Percentiles rank a stretch among this genome's conserved stretches.
Conservation (phyloP, 306 rosid genomes). For the Bauhinia variegata region DNA sequence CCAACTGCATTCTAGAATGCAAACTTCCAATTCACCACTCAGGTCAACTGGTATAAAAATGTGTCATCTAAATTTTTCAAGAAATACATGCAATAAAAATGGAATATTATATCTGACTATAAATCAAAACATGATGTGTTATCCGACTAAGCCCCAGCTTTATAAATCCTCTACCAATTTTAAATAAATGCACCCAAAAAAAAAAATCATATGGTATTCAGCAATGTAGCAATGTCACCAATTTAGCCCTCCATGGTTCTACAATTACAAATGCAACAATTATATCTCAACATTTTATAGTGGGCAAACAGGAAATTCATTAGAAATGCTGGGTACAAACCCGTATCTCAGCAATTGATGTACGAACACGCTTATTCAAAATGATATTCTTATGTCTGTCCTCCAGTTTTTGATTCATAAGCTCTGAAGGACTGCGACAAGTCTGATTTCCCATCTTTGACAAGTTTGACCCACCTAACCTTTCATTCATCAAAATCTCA, state of each 20-base stretch:
- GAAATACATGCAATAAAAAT: slow-evolving; percentile 19
- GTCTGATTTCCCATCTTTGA: slow-evolving; percentile 61
- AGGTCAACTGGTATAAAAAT: neutral
- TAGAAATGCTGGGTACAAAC: slow-evolving; percentile 47
- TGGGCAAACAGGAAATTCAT: slow-evolving; percentile 13
- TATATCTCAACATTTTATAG: slow-evolving; percentile 3
- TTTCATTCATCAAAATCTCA: slow-evolving; percentile 69
- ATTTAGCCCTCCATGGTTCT: slow-evolving; percentile 23
- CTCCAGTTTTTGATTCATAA: slow-evolving; percentile 58
- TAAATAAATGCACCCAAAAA: slow-evolving; percentile 19
- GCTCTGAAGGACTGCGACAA: slow-evolving; percentile 56
- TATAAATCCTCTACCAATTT: slow-evolving; percentile 22
- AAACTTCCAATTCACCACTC: slow-evolving; percentile 14
- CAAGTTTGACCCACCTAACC: slow-evolving; percentile 54
- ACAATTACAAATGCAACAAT: slow-evolving; percentile 22
- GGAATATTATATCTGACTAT: neutral
- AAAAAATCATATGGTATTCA: slow-evolving; percentile 9
- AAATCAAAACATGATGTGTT: slow-evolving; percentile 21
- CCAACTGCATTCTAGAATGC: slow-evolving; percentile 10
- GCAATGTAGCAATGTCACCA: neutral
- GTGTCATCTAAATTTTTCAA: slow-evolving; percentile 20
- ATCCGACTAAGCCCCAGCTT: neutral
- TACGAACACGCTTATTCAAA: slow-evolving; percentile 69
- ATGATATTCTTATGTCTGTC: slow-evolving; percentile 60
- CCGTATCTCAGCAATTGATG: slow-evolving; percentile 67